Conservation (phyloP, 2,329 filamentous ascomycete genomes). For the Hypoxylon sp. region DNA sequence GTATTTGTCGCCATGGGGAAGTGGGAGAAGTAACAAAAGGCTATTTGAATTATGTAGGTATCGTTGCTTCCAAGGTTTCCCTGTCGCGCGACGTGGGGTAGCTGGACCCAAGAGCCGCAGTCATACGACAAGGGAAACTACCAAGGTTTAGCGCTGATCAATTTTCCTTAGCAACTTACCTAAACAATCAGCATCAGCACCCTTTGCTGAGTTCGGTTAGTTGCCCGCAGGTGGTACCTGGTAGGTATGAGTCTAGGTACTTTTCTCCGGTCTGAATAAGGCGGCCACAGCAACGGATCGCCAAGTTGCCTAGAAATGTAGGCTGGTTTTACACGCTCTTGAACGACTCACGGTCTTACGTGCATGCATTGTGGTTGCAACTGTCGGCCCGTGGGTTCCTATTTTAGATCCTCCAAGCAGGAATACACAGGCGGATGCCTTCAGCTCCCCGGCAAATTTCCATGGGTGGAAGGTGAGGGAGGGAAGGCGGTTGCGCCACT, state of each 20-base stretch:
- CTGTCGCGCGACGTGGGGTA: neutral
- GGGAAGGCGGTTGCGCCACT: constrained; percentile 7
- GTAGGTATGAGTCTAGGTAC: too few species aligned
- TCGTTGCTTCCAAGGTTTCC: neutral
- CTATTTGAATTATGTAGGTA: neutral
- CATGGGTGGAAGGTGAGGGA: constrained; percentile 12
- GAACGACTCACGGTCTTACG: neutral
- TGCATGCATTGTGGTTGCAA: neutral
- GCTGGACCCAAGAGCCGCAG: constrained; percentile 5
- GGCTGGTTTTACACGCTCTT: neutral
- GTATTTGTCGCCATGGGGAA: neutral
- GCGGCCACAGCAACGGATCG: neutral
- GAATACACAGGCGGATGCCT: neutral
- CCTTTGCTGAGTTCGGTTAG: neutral
- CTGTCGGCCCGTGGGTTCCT: constrained; percentile 9
- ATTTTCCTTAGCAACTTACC: neutral
- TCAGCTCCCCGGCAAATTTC: constrained; percentile 10
- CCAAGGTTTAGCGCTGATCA: constrained; percentile 1
- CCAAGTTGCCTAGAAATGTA: neutral
- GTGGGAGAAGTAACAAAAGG: neutral
- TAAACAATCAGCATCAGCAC: neutral
- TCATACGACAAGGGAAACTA: constrained; percentile 2
- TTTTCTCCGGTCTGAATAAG: neutral
- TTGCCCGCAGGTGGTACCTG: neutral
- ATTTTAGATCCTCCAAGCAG: constrained; percentile 22